Evolutionary conservation across 805 yeast species (phyloP).

Genomic region (Komagataella pseudopastoris): DNA sequence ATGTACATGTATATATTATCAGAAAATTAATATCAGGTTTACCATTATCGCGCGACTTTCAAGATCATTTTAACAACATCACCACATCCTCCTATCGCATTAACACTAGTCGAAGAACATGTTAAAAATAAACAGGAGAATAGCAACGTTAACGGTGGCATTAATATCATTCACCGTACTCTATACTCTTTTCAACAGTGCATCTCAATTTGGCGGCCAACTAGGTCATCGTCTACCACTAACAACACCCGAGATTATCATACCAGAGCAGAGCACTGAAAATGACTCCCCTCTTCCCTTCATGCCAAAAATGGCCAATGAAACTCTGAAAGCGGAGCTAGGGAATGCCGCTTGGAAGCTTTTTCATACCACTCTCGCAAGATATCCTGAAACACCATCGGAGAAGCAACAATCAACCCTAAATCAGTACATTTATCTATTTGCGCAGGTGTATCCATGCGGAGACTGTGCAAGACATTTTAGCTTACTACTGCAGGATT

Average conservation of each 20-base stretch:
- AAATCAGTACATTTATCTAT: constrained; percentile 48
- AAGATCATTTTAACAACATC: background rate
- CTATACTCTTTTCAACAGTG: background rate
- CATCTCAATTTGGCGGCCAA: background rate
- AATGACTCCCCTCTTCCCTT: constrained; percentile 27
- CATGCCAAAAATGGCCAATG: constrained; percentile 93
- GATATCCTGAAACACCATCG: constrained; percentile 80
- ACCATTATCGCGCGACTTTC: background rate
- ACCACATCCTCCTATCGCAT: background rate
- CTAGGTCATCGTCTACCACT: background rate
- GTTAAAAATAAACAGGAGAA: background rate
- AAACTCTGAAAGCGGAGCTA: constrained; percentile 49
- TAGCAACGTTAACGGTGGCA: background rate
- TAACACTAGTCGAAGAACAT: background rate
- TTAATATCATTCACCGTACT: background rate
- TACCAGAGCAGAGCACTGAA: background rate
- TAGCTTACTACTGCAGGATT: constrained; percentile 46
- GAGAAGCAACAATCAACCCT: constrained; percentile 50
- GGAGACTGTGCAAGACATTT: constrained; percentile 96
- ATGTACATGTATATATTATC: too few species aligned
- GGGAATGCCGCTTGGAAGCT: constrained; percentile 90
- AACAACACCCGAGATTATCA: background rate
- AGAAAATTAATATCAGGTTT: background rate
- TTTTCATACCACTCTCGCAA: constrained; percentile 82
- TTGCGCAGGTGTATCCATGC: constrained; percentile 92